Evolutionary conservation across 495 filamentous ascomycete genomes (phyloP), one percentile per base, ranked within the genome.

Genomic region (Lophiostoma macrostomum): DNA sequence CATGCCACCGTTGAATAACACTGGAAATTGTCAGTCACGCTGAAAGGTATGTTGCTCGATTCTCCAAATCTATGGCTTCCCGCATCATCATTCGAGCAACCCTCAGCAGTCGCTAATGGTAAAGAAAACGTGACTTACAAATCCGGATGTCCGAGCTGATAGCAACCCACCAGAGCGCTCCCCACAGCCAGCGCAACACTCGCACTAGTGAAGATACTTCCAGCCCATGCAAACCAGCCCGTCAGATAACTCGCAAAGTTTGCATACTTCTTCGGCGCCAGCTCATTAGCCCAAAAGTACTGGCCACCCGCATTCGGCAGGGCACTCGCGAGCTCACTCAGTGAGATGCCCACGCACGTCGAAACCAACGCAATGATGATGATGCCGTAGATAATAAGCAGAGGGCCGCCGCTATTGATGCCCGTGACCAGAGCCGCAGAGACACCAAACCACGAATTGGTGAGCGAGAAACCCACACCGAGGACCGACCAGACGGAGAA

Each of bases 361-460:
- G 75, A 79, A 43, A 84, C 72, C 35, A 79, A 47, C 6, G 74
- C 69, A 49, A 82, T 75, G 49, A 77, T 69, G 42, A 83, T 71
- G 42, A 82, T 72, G 25, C 81, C 82, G 53, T 84, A 85, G 45
- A 84, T 71, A 51, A 81, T 76, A 22, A 81, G 69, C 5, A 80
- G 64, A 1, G 81, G 79, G 1, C 81, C 80, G n/a, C 81, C 81
- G 6, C 73, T 77, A 51, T 71, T 79, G 67, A 84, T 82, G 32
- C 79, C 79, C 2, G 80, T 81, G 37, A 79, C 70, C 32, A 85
- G 60, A 13, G 76, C 78, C 12, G 76, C 75, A 1, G 75, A 77
- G 48, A 85, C 80, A 29, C 76, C 81, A 59, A 80, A 81, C 81
- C 81, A 84, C 5, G 79, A 81, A 63, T 85, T 83, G 35, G 80